Percentiles rank a stretch among this genome's conserved stretches.
These are phyloP conservation scores for Picochlorum sp. DNA, from an alignment of 139 green algal species.

Conservation along the genomic window DNA sequence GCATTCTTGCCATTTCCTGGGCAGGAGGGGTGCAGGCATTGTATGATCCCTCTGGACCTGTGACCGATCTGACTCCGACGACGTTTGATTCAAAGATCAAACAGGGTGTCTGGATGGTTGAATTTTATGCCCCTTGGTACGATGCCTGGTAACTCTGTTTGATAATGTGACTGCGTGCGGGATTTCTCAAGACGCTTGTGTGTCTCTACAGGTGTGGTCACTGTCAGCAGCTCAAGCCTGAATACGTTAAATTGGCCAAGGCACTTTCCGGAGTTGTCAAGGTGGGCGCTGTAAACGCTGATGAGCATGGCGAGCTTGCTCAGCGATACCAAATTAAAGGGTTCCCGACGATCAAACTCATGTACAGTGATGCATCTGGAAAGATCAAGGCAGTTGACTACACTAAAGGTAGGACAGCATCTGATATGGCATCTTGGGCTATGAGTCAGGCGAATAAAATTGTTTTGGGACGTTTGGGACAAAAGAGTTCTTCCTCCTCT, in stretches of 20 bases:
- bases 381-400: constrained; percentile 60
- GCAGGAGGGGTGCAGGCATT: not conserved
- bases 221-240: constrained; percentile 45
- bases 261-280: constrained; percentile 59
- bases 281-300: constrained; percentile 61
- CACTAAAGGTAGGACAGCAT: constrained; percentile 55
- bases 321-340: constrained; percentile 56
- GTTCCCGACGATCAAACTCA: constrained; percentile 74
- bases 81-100: constrained; percentile 9
- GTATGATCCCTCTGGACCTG: constrained; percentile 3
- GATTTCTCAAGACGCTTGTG: not conserved
- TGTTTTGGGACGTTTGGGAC: constrained; percentile 39
- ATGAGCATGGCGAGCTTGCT: constrained; percentile 47
- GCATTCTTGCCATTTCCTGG: too few species aligned
- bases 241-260: constrained; percentile 54
- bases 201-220: constrained; percentile 44
- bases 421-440: constrained; percentile 66
- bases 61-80: constrained; percentile 6
- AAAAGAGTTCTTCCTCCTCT: constrained; percentile 17
- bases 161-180: not conserved
- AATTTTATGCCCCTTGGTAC: constrained; percentile 42
- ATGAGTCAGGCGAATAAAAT: constrained; percentile 56
- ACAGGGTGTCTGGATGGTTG: constrained; percentile 19
- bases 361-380: constrained; percentile 37
- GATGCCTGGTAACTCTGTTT: not conserved